phyloP scores from a whole-genome alignment of 805 yeast species.

The Myxozyma nipponensis region DNA sequence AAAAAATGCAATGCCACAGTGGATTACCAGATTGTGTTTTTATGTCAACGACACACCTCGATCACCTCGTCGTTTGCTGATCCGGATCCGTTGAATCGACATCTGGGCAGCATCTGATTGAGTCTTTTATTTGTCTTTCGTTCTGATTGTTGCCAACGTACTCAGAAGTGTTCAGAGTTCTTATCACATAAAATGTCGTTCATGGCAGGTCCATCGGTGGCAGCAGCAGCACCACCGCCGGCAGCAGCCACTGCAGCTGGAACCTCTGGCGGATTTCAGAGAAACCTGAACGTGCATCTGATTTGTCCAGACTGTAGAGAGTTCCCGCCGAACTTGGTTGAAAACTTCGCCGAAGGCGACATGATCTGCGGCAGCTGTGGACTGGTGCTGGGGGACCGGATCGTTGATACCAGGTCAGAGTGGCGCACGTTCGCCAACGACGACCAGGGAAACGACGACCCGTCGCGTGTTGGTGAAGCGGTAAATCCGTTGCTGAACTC shows the following conservation, averaged over 20 bases:
- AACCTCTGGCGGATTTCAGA: constrained; percentile 26
- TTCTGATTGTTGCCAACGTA: too few relatives aligned
- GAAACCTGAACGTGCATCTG: constrained; percentile 73
- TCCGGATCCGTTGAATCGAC: too few relatives aligned
- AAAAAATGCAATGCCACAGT: too few relatives aligned
- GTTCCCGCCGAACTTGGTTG: constrained; percentile 91
- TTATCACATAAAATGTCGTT: not conserved
- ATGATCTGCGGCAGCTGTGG: constrained; percentile 97
- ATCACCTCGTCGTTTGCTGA: too few relatives aligned
- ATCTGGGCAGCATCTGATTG: too few relatives aligned
- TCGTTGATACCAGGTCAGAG: constrained; percentile 93
- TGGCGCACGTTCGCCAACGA: constrained; percentile 99
- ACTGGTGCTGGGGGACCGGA: constrained; percentile 81
- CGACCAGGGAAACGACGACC: constrained; percentile 97
- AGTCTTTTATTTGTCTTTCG: too few relatives aligned
- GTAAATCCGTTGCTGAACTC: constrained; percentile 88
- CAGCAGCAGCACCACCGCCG: not conserved
- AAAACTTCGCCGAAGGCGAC: constrained; percentile 94
- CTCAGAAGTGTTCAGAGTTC: too few relatives aligned
- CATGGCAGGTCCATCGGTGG: not conserved
- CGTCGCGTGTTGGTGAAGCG: constrained; percentile 98
- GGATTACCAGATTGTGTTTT: too few relatives aligned
- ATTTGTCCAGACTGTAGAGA: constrained; percentile 96
- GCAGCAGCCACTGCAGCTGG: constrained; percentile 1
- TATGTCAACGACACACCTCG: too few relatives aligned